phyloP scores from a whole-genome alignment of 2,329 filamentous ascomycete genomes.

The Xylaria sp. region DNA sequence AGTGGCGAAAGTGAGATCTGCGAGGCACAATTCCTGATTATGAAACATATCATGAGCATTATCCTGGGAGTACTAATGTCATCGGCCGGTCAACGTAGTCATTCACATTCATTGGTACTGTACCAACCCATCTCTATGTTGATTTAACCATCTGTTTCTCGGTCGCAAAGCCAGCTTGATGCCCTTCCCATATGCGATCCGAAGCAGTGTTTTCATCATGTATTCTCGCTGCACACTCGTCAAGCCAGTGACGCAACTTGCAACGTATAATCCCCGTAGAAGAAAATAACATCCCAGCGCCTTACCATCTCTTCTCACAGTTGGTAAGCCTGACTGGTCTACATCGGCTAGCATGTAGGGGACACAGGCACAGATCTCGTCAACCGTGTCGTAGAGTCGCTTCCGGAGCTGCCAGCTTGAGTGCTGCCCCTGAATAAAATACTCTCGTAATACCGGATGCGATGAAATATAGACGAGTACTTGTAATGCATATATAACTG shows the following conservation, averaged over 20 bases:
- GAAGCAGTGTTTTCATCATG: conserved; percentile 26
- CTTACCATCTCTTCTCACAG: conserved; percentile 23
- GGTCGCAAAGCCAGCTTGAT: conserved; percentile 30
- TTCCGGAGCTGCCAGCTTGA: conserved; percentile 1
- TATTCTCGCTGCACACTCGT: conserved; percentile 17
- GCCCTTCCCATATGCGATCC: conserved; percentile 25
- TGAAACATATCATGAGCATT: too few relatives aligned
- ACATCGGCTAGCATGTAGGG: conserved; percentile 33
- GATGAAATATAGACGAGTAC: conserved; percentile 19
- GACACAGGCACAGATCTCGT: conserved; percentile 30
- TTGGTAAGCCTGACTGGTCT: conserved; percentile 29
- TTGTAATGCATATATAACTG: conserved; percentile 24
- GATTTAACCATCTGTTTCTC: conserved; percentile 16
- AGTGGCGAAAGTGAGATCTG: too few relatives aligned
- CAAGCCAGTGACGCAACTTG: conserved; percentile 18
- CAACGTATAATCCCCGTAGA: conserved; percentile 27
- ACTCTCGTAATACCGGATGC: conserved; percentile 1
- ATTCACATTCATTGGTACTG: neutral
- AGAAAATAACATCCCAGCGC: conserved; percentile 31
- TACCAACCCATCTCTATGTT: conserved; percentile 7
- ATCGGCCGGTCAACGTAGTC: neutral
- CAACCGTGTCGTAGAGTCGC: conserved; percentile 19
- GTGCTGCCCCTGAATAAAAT: conserved; percentile 1
- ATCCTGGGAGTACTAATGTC: too few relatives aligned
- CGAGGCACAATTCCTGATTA: too few relatives aligned